Evolutionary conservation across 1,139 yeast genomes (phyloP).

Genomic region (Williopsis jadinii): DNA sequence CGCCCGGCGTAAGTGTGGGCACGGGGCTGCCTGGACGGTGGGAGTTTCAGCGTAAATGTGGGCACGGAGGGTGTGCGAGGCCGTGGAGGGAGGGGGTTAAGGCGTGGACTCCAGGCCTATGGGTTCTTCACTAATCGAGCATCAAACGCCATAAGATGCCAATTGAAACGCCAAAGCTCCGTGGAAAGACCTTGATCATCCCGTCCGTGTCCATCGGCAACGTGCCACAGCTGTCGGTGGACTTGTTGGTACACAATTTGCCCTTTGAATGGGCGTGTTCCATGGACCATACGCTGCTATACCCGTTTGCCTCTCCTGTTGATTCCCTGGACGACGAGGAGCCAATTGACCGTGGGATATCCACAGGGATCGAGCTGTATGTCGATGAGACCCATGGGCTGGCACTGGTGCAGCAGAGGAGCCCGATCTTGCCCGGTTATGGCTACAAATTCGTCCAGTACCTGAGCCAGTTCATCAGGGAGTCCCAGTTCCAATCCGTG

Average conservation of each 20-base stretch:
- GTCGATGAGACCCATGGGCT: constrained; percentile 33
- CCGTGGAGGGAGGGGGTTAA: too few species aligned
- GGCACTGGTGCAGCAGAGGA: constrained; percentile 68
- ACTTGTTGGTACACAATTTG: constrained; percentile 61
- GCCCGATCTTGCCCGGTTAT: constrained; percentile 73
- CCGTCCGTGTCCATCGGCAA: constrained; percentile 87
- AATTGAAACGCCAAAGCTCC: not conserved
- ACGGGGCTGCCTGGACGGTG: too few species aligned
- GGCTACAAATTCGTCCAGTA: constrained; percentile 34
- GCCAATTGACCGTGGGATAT: constrained; percentile 22
- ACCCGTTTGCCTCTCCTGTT: constrained; percentile 80
- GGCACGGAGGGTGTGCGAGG: too few species aligned
- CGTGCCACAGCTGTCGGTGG: constrained; percentile 78
- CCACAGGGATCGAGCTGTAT: constrained; percentile 60
- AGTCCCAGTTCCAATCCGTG: constrained; percentile 45
- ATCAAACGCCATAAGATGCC: not conserved
- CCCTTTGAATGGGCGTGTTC: constrained; percentile 41
- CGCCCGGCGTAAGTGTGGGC: too few species aligned
- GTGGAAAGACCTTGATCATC: constrained; percentile 30
- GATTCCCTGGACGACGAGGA: constrained; percentile 32
- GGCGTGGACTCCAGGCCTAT: too few species aligned
- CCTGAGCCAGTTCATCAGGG: constrained; percentile 41
- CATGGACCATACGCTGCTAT: constrained; percentile 53
- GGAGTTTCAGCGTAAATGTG: too few species aligned
- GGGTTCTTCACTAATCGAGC: not conserved